Percentiles rank a stretch among this genome's conserved stretches.
Evolutionary conservation across 176 grass and related monocot species (phyloP).

Genomic region (Oryza meridionalis): DNA sequence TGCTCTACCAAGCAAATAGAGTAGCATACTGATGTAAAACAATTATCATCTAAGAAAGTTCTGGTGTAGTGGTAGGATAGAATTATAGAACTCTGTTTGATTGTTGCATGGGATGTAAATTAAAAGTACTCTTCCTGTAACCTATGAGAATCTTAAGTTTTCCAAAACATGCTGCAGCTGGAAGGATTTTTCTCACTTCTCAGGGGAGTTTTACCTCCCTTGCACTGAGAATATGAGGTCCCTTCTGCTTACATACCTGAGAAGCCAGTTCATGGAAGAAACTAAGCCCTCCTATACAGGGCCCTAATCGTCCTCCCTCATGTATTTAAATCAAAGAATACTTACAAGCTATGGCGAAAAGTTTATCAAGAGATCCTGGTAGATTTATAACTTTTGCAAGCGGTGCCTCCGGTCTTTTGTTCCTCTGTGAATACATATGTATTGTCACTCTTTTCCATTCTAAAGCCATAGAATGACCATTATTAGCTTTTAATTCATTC

Average conservation of each 20-base stretch:
- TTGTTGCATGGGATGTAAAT: slow-evolving; percentile 24
- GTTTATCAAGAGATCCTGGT: slow-evolving; percentile 68
- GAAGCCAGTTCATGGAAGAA: slow-evolving; percentile 5
- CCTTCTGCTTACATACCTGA: background rate
- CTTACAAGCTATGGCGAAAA: slow-evolving; percentile 75
- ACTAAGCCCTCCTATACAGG: background rate
- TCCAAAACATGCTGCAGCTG: background rate
- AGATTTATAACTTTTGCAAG: slow-evolving; percentile 73
- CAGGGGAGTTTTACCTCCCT: background rate
- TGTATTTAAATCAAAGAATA: slow-evolving; percentile 24
- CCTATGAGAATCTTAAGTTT: slow-evolving; percentile 20
- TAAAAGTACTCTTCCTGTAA: background rate
- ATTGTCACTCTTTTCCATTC: slow-evolving; percentile 66
- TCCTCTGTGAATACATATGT: slow-evolving; percentile 37
- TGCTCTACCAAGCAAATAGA: background rate
- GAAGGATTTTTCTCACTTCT: background rate
- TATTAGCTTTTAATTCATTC: slow-evolving; percentile 28
- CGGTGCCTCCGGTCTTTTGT: slow-evolving; percentile 24
- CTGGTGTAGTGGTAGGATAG: background rate
- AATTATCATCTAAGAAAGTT: slow-evolving; percentile 27
- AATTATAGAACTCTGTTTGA: background rate
- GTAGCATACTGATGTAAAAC: background rate
- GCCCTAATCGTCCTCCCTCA: background rate
- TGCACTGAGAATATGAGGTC: background rate
- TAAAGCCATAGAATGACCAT: slow-evolving; percentile 28